phyloP scores from a whole-genome alignment of 192 early-diverging fungal species.

The Mortierella claussenii region DNA sequence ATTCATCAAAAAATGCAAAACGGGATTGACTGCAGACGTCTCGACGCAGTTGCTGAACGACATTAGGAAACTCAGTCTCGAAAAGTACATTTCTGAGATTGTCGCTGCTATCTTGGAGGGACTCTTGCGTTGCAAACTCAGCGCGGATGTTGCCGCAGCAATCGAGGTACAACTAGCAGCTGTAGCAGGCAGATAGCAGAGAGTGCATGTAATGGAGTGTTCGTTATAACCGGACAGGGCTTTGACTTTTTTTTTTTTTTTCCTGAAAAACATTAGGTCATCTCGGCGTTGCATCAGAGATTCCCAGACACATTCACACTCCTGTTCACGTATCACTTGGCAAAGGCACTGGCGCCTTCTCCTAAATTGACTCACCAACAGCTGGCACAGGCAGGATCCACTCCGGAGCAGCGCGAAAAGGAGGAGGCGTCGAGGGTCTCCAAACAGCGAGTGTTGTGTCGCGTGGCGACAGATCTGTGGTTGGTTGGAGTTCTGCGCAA shows the following conservation, averaged over 20 bases:
- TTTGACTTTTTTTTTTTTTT: not conserved
- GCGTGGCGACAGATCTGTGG: constrained; percentile 86
- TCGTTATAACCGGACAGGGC: too few relatives aligned
- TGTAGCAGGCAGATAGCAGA: not conserved
- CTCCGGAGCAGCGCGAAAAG: constrained; percentile 85
- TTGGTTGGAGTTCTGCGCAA: constrained; percentile 78
- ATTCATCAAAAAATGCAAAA: constrained; percentile 94
- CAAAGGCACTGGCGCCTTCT: constrained; percentile 74
- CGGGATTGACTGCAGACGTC: constrained; percentile 73
- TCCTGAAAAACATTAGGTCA: constrained; percentile 54
- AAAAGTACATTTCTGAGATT: constrained; percentile 97
- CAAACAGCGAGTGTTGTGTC: constrained; percentile 72
- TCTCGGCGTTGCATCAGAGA: constrained; percentile 88
- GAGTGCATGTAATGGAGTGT: too few relatives aligned
- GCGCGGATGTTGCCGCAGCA: constrained; percentile 80
- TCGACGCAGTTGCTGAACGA: constrained; percentile 79
- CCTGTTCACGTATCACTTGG: constrained; percentile 69
- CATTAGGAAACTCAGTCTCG: constrained; percentile 86
- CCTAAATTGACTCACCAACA: constrained; percentile 58
- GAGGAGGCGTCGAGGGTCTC: constrained; percentile 80
- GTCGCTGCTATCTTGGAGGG: constrained; percentile 86
- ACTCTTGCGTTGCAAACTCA: constrained; percentile 70
- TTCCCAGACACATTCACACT: constrained; percentile 85
- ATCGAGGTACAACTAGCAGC: constrained; percentile 68
- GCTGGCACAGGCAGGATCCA: constrained; percentile 62